Percentiles rank a stretch among this genome's conserved stretches.
These are phyloP conservation scores for Leccinum variicolor DNA, from an alignment of 768 basidiomycete genomes.

Conservation along the genomic window DNA sequence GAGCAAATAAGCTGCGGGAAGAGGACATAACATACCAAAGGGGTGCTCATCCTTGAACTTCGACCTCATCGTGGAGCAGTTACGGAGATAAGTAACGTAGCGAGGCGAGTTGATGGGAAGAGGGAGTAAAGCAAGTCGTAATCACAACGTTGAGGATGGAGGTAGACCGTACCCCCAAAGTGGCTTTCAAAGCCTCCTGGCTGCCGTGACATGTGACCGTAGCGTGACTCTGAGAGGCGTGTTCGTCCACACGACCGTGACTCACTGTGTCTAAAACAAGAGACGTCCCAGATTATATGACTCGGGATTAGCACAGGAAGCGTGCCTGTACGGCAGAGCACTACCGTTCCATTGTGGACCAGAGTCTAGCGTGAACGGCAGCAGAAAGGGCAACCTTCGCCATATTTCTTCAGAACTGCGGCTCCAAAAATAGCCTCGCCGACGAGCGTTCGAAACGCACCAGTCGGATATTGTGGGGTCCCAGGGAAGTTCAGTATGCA, in stretches of 20 bases:
- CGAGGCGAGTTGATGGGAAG: conserved; percentile 3
- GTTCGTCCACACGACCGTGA: conserved; percentile 13
- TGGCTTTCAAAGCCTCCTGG: conserved; percentile 32
- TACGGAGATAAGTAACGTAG: conserved; percentile 1
- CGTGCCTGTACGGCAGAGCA: conserved; percentile 5
- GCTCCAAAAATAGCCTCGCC: neutral
- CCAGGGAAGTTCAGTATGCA: no score
- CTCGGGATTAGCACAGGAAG: neutral
- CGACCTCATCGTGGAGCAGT: conserved; percentile 63
- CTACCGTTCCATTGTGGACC: neutral
- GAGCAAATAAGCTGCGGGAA: conserved; percentile 33
- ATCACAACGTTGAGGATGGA: conserved; percentile 26
- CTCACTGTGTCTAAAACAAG: conserved; percentile 11
- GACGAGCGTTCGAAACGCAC: neutral
- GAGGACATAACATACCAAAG: conserved; percentile 61
- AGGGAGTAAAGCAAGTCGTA: conserved; percentile 14
- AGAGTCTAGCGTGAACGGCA: neutral
- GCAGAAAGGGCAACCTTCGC: neutral
- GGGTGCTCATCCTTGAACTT: conserved; percentile 99
- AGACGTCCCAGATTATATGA: neutral
- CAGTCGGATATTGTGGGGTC: neutral
- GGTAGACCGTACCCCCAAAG: conserved; percentile 20
- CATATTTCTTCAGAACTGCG: neutral
- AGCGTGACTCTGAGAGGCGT: conserved; percentile 23
- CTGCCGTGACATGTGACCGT: conserved; percentile 31